Percentiles rank a stretch among this genome's conserved stretches.
These are phyloP conservation scores for Hyaloscypha hepaticicola DNA, from an alignment of 495 filamentous ascomycete species.

Conservation along the genomic window DNA sequence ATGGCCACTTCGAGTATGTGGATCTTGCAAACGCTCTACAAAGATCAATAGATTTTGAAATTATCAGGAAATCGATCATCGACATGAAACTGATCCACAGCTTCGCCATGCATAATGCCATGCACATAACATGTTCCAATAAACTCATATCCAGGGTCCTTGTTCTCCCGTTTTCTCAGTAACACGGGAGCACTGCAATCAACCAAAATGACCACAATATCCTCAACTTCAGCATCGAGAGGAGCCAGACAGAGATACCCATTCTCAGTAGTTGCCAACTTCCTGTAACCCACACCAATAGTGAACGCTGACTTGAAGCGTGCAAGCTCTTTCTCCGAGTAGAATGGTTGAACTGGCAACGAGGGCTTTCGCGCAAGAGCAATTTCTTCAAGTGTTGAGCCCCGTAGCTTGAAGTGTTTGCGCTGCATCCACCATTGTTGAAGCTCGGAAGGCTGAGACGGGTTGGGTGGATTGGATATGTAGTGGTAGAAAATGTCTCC, in stretches of 20 bases:
- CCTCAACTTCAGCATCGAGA: background rate
- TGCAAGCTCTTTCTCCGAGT: background rate
- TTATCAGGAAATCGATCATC: background rate
- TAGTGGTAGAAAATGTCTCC: slow-evolving; percentile 4
- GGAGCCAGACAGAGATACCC: slow-evolving; percentile 8
- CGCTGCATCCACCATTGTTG: background rate
- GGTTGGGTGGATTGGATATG: background rate
- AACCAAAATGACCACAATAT: background rate
- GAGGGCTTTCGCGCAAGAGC: background rate
- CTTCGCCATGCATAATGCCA: slow-evolving; percentile 9
- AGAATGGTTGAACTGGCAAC: background rate
- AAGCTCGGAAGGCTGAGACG: background rate
- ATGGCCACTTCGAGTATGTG: too few relatives aligned
- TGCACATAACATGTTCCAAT: slow-evolving; percentile 7
- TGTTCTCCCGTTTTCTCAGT: background rate
- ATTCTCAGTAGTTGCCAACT: slow-evolving; percentile 3
- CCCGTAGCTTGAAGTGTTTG: slow-evolving; percentile 6
- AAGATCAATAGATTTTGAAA: background rate
- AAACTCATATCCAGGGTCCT: background rate
- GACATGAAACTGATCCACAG: background rate
- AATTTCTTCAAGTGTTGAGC: background rate
- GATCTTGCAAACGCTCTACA: too few relatives aligned
- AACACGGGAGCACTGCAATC: background rate
- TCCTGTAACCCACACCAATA: background rate
- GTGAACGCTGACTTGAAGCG: background rate